phyloP scores from a whole-genome alignment of 202 grass and related monocot genomes.

The Panicum hallii region DNA sequence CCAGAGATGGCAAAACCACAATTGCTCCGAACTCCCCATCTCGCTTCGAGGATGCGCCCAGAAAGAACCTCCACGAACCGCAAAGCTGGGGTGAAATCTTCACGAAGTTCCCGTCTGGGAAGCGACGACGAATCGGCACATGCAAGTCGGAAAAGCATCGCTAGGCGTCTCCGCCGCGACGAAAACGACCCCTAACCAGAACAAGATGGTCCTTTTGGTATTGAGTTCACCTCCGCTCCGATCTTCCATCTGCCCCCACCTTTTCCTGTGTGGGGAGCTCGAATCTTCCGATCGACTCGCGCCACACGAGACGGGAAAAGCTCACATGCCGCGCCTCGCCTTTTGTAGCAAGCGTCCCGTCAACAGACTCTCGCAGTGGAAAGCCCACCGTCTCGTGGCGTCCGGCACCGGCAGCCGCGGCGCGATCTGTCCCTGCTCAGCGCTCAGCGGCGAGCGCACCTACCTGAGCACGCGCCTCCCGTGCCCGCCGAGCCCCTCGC shows the following conservation, averaged over 20 bases:
- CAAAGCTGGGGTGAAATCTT: background rate
- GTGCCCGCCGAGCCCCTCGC: background rate
- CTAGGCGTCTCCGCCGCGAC: background rate
- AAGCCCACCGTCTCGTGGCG: background rate
- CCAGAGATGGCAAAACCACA: background rate
- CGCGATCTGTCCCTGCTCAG: no score
- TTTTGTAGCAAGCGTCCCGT: background rate
- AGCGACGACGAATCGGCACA: background rate
- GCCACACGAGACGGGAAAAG: background rate
- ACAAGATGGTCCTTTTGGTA: constrained; percentile 43
- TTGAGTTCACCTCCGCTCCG: background rate
- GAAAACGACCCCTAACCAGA: constrained; percentile 44
- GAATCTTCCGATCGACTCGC: background rate
- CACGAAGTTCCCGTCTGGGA: background rate
- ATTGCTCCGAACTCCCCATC: background rate
- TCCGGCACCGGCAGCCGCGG: background rate
- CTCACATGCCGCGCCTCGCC: constrained; percentile 1
- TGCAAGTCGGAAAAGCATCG: background rate
- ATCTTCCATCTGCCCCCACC: background rate
- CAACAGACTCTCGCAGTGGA: background rate
- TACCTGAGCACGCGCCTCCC: constrained; percentile 17
- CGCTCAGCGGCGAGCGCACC: background rate
- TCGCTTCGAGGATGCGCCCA: background rate
- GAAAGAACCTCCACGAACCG: background rate
- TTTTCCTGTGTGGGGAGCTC: background rate